These are phyloP conservation scores for Ceratocystis albifundus DNA, from an alignment of 2,329 filamentous ascomycete genomes.

Conservation along the genomic window DNA sequence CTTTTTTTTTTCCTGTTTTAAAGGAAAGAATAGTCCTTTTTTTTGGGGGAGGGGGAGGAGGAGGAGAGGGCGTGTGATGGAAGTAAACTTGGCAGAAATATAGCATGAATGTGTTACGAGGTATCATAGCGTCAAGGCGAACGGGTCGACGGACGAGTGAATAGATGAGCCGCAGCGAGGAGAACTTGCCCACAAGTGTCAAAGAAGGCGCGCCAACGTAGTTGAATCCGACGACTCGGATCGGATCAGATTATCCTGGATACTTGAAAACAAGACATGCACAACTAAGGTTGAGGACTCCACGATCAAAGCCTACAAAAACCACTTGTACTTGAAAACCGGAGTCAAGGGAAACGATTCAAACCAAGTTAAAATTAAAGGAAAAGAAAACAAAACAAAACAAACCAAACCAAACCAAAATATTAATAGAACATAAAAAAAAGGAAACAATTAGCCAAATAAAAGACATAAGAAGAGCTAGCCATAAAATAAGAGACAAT, in stretches of 20 bases:
- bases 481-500: background rate
- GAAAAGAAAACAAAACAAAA: background rate
- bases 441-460: constrained; percentile 10
- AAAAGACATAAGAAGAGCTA: constrained; percentile 4
- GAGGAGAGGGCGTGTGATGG: background rate
- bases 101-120: background rate
- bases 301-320: background rate
- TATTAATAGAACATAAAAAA: background rate
- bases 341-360: background rate
- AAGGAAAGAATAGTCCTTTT: too few species aligned
- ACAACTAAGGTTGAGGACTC: background rate
- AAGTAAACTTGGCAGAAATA: background rate
- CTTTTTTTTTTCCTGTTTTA: background rate
- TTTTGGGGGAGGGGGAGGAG: too few species aligned
- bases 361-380: background rate
- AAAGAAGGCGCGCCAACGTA: too few species aligned
- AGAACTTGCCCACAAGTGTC: too few species aligned
- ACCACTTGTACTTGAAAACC: background rate
- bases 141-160: too few species aligned
- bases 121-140: too few species aligned
- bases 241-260: background rate
- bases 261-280: constrained; percentile 9
- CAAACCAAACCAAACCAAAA: too few species aligned
- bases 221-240: too few species aligned
- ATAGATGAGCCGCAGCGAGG: too few species aligned